These are phyloP conservation scores for Radiomyces spectabilis DNA, from an alignment of 192 early-diverging fungal species.

Conservation along the genomic window DNA sequence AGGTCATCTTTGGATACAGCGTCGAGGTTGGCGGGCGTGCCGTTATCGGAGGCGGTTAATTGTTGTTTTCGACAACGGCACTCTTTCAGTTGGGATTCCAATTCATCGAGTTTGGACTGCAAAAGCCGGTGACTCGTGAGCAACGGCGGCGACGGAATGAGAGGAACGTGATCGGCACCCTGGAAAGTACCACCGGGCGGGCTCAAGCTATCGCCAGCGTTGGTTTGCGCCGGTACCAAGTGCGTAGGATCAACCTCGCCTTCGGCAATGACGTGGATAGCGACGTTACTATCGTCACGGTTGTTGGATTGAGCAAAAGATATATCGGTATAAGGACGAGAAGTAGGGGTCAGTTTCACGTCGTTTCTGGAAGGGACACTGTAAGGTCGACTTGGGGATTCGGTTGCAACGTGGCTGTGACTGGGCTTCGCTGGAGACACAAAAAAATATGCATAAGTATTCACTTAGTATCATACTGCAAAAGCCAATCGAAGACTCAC, in stretches of 20 bases:
- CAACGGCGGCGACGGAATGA: slow-evolving; percentile 50
- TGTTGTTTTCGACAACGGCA: slow-evolving; percentile 16
- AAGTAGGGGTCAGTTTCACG: background rate
- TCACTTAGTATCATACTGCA: no score
- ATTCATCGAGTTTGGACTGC: slow-evolving; percentile 34
- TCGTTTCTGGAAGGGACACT: slow-evolving; percentile 1
- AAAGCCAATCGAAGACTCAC: no score
- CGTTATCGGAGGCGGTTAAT: no score
- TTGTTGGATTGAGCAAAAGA: no score
- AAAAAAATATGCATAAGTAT: no score
- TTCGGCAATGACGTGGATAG: slow-evolving; percentile 33
- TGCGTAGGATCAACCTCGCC: slow-evolving; percentile 48
- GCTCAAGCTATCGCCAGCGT: slow-evolving; percentile 36
- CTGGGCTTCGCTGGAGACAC: no score
- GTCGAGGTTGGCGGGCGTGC: background rate
- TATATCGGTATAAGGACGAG: background rate
- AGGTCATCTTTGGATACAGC: slow-evolving; percentile 25
- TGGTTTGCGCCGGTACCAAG: slow-evolving; percentile 43
- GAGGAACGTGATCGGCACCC: slow-evolving; percentile 50
- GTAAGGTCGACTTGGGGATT: no score
- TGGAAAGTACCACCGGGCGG: slow-evolving; percentile 17
- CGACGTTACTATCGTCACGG: background rate
- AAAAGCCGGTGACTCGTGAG: slow-evolving; percentile 40
- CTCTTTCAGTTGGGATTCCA: slow-evolving; percentile 28
- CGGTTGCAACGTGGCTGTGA: no score